Conservation (phyloP, 176 grass and related monocot species). For the Otatea glauca region DNA sequence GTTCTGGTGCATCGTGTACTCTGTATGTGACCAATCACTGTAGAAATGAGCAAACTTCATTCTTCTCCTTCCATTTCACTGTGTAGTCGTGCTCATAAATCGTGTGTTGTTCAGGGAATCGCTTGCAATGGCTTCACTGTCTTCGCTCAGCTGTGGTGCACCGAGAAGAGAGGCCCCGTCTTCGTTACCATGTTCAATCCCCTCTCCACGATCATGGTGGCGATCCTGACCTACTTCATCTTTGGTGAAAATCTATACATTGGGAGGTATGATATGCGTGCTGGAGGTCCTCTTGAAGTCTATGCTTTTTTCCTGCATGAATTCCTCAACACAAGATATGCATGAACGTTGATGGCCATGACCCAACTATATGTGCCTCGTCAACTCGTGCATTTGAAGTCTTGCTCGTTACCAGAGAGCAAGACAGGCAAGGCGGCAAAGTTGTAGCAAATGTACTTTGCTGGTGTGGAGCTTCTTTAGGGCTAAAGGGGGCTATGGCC, state of each 20-base stretch:
- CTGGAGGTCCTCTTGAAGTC: neutral
- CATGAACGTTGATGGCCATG: neutral
- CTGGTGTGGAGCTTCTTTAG: neutral
- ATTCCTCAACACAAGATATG: neutral
- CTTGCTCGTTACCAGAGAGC: neutral
- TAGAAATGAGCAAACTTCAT: neutral
- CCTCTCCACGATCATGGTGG: slow-evolving; percentile 76
- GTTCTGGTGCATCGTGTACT: slow-evolving; percentile 82
- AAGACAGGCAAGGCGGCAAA: neutral
- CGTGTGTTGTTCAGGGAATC: slow-evolving; percentile 52
- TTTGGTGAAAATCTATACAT: slow-evolving; percentile 78
- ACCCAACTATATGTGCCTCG: neutral
- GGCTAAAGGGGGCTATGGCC: no score
- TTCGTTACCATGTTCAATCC: slow-evolving; percentile 99
- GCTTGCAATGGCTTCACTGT: slow-evolving; percentile 80
- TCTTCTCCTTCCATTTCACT: neutral
- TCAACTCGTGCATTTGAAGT: neutral
- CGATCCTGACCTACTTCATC: slow-evolving; percentile 68
- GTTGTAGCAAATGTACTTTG: neutral
- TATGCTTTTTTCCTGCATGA: neutral
- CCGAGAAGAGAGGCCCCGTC: slow-evolving; percentile 82
- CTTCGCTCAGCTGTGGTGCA: slow-evolving; percentile 91
- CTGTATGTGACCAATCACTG: slow-evolving; percentile 30
- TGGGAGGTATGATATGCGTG: slow-evolving; percentile 51
- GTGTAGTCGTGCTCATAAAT: neutral